phyloP scores from a whole-genome alignment of 331 rosid genomes.

The Stylosanthes scabra region DNA sequence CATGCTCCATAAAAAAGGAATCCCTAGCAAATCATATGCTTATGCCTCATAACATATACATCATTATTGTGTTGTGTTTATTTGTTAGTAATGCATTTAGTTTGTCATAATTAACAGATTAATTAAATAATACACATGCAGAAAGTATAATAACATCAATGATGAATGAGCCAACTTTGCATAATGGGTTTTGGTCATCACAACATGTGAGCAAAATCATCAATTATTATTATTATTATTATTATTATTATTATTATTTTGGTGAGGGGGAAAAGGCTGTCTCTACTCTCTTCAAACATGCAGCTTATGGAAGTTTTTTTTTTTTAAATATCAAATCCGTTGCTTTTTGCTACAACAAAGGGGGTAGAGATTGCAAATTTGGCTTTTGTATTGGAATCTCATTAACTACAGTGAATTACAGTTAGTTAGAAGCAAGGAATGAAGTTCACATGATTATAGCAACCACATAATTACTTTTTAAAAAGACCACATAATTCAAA shows the following conservation, averaged over 20 bases:
- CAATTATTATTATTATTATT: background rate
- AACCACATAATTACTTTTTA: constrained; percentile 1
- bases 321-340: background rate
- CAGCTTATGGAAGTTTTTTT: background rate
- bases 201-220: constrained; percentile 18
- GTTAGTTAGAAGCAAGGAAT: constrained; percentile 44
- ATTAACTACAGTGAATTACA: constrained; percentile 45
- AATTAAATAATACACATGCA: background rate
- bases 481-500: no score
- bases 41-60: constrained; percentile 1
- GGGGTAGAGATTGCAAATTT: constrained; percentile 26
- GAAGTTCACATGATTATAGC: constrained; percentile 38
- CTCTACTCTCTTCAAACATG: background rate
- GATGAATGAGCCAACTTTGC: background rate
- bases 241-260: background rate
- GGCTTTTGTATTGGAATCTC: constrained; percentile 33
- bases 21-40: constrained; percentile 27
- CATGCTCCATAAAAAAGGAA: constrained; percentile 7
- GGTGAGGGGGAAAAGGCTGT: background rate
- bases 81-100: background rate
- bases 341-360: constrained; percentile 19
- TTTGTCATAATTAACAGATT: background rate
- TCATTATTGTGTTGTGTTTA: background rate
- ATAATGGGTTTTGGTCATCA: background rate
- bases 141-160: background rate